Evolutionary conservation across 2,329 filamentous ascomycete genomes (phyloP), one percentile per base, ranked within the genome.

Genomic region (Calycina herbarum): DNA sequence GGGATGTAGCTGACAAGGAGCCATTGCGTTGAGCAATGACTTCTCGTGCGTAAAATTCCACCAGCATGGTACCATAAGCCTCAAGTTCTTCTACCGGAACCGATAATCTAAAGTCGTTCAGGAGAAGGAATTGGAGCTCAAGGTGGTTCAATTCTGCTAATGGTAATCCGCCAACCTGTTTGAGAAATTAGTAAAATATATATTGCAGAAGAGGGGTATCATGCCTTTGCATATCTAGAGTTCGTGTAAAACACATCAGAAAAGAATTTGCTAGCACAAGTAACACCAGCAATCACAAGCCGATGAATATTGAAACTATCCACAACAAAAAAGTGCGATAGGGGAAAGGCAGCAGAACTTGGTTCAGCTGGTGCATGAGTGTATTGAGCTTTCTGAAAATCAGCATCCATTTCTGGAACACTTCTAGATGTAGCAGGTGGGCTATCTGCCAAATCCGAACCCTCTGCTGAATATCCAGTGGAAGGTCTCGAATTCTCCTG

Each of bases 231-330:
- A 78, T 99, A 99, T 88, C 95, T 87, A 64, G 95, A 98, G 79
- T 99, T 99, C 10, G 95, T 99, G 77, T 98, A 99, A 74, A 99
- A 99, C 51, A 98, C 94, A 79, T 99, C 87, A 5, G 94, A 98
- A 79, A 99, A 99, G 83, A 98, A 99, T 79, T 99, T 99, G 86
- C 94, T 98, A 5, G 95, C 94, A 78, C 95, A 98, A 2, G 95
- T 99, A 57, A 99, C 95, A 42, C 94, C 95, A 1, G 95, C 93
- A 76, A 99, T 99, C 63, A 98, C 94, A 64, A 99, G 82, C 64
- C 95, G 89, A 77, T 99, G 95, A 69, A 99, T 98, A 79, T 99
- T 99, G 82, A 95, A 99, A 80, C 95, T 98, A 79, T 99, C 95
- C 11, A 98, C 95, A 51, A 98, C 94, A 76, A 99, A 98, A 74